Evolutionary conservation across 2,329 filamentous ascomycete species (phyloP).

Genomic region (Calycina marina): DNA sequence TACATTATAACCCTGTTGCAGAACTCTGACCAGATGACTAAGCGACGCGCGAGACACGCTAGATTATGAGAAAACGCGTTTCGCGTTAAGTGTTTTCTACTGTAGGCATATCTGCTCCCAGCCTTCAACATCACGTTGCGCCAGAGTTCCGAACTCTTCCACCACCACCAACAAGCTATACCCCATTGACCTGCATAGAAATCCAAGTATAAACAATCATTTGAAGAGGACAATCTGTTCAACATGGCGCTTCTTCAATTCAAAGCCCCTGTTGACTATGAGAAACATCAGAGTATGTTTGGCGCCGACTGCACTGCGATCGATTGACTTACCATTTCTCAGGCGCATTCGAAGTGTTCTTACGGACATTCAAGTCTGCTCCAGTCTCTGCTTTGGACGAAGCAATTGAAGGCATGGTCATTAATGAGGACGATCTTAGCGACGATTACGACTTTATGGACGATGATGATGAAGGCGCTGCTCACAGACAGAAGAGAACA

Average conservation of each 20-base stretch:
- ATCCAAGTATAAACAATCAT: too few species aligned
- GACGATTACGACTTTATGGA: constrained; percentile 94
- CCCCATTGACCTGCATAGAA: too few species aligned
- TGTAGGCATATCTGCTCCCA: too few species aligned
- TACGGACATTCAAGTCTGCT: constrained; percentile 74
- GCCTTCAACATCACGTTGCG: too few species aligned
- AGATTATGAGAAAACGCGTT: too few species aligned
- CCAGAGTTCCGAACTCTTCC: too few species aligned
- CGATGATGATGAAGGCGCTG: constrained; percentile 44
- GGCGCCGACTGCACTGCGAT: constrained; percentile 4
- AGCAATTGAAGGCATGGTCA: constrained; percentile 69
- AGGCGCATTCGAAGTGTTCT: constrained; percentile 79
- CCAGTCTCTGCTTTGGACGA: constrained; percentile 59
- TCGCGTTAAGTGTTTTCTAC: too few species aligned
- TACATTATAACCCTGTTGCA: too few species aligned
- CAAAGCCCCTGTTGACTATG: constrained; percentile 71
- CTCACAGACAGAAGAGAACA: constrained; percentile 30
- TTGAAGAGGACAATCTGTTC: too few species aligned
- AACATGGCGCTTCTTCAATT: constrained; percentile 77
- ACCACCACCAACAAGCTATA: too few species aligned
- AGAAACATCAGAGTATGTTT: constrained; percentile 64
- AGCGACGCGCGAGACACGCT: too few species aligned
- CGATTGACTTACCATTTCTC: constrained; percentile 7
- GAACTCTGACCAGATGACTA: too few species aligned
- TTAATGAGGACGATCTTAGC: constrained; percentile 73